These are phyloP conservation scores for Dactylorhiza incarnata DNA, from an alignment of 106 monocot genomes.

Conservation along the genomic window DNA sequence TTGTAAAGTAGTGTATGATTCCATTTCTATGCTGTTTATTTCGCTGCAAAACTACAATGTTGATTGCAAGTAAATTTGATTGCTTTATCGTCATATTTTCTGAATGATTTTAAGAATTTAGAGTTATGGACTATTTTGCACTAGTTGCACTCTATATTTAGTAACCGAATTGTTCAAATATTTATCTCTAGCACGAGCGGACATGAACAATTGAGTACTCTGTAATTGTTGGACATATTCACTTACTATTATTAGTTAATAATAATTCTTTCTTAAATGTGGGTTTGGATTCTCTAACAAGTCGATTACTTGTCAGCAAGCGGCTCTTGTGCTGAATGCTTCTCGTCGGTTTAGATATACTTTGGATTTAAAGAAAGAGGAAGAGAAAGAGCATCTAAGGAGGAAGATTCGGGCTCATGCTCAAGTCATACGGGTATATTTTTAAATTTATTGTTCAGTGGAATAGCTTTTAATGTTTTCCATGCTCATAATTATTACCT, in stretches of 20 bases:
- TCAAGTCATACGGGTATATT: constrained; percentile 87
- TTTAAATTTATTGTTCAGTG: constrained; percentile 5
- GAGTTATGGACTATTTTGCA: neutral
- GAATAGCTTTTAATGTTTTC: constrained; percentile 2
- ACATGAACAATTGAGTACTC: neutral
- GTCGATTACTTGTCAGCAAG: constrained; percentile 58
- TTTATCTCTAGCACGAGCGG: neutral
- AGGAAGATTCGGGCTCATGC: constrained; percentile 89
- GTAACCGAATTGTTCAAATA: neutral
- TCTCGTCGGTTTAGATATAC: constrained; percentile 96
- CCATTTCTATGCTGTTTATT: no score
- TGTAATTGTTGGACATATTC: neutral
- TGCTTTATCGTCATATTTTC: no score
- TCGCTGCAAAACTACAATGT: no score
- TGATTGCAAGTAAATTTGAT: no score
- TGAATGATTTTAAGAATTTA: no score
- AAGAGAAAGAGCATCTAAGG: constrained; percentile 71
- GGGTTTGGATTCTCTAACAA: neutral
- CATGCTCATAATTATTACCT: neutral
- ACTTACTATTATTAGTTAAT: neutral
- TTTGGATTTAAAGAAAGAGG: constrained; percentile 78
- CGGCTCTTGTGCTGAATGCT: constrained; percentile 92
- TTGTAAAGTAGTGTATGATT: neutral
- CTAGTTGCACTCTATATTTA: neutral
- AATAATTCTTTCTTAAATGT: neutral